A percentile compares a stretch with the other conserved stretches of the same genome.
Conservation (phyloP, 768 basidiomycete species). For the Auricularia auricula-judae region DNA sequence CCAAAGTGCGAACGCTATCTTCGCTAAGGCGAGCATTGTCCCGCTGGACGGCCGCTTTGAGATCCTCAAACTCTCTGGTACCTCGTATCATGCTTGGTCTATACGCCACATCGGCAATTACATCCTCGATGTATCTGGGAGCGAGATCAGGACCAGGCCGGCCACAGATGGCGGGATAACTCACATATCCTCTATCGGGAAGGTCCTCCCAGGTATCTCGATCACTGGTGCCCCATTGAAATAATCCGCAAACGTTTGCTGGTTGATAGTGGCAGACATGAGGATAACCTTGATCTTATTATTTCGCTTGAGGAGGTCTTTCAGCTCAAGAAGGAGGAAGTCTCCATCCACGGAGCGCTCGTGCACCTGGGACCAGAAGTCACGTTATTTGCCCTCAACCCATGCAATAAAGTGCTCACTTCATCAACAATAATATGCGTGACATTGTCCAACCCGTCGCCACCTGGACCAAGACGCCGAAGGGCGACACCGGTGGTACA, state of each 20-base stretch:
- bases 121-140: constrained; percentile 71
- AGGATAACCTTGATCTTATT: constrained; percentile 65
- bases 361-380: constrained; percentile 48
- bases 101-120: constrained; percentile 49
- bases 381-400: neutral
- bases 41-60: constrained; percentile 31
- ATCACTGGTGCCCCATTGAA: constrained; percentile 73
- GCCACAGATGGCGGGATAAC: constrained; percentile 11
- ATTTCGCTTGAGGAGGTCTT: constrained; percentile 58
- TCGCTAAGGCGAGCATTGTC: constrained; percentile 40
- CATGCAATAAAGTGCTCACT: constrained; percentile 27
- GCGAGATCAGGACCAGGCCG: constrained; percentile 8
- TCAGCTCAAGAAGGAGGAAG: constrained; percentile 74
- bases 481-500: constrained; percentile 93
- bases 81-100: constrained; percentile 27
- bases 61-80: constrained; percentile 34
- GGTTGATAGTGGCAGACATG: constrained; percentile 95
- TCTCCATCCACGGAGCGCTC: constrained; percentile 89
- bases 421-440: constrained; percentile 89
- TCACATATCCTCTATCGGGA: constrained; percentile 68
- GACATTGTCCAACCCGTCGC: constrained; percentile 54
- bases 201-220: constrained; percentile 71
- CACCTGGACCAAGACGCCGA: constrained; percentile 58
- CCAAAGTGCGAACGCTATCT: constrained; percentile 43
- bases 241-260: constrained; percentile 72